Percentiles rank a stretch among this genome's conserved stretches.
Conservation (phyloP, 1,284 basidiomycete species). For the Trichosporon coremiiforme region DNA sequence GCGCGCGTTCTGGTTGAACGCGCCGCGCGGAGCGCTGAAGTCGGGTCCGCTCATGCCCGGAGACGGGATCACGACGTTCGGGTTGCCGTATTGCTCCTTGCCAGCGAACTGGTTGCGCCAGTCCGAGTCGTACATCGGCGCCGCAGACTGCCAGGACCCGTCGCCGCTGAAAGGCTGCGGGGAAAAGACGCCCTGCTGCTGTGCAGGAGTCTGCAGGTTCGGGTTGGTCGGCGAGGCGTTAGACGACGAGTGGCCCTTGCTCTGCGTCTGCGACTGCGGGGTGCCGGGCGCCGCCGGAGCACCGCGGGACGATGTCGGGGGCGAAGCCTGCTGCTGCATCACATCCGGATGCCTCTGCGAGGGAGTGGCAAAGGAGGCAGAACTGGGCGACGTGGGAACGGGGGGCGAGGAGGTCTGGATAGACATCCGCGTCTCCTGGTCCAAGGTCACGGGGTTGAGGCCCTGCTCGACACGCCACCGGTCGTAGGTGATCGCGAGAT, state of each 20-base stretch:
- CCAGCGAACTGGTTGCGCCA: conserved; percentile 15
- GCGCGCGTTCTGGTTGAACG: conserved; percentile 12
- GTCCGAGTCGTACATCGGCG: not conserved
- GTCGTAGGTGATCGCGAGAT: conserved; percentile 43
- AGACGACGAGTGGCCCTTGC: conserved; percentile 23
- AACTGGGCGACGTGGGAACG: conserved; percentile 16
- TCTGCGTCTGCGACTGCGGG: conserved; percentile 15
- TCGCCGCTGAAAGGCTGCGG: conserved; percentile 1
- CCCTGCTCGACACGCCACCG: conserved; percentile 21
- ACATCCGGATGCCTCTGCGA: conserved; percentile 13
- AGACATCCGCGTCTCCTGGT: not conserved
- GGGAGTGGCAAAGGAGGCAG: conserved; percentile 21
- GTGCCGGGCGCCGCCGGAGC: conserved; percentile 21
- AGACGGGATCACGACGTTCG: conserved; percentile 9
- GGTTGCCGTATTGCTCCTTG: conserved; percentile 16
- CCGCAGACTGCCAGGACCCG: not conserved
- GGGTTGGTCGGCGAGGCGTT: conserved; percentile 28
- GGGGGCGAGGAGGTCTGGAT: conserved; percentile 5
- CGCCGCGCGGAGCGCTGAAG: not conserved
- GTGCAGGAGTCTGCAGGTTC: conserved; percentile 28
- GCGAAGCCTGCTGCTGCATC: conserved; percentile 12
- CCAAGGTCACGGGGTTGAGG: conserved; percentile 17
- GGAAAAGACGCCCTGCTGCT: conserved; percentile 24
- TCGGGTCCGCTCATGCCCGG: not conserved
- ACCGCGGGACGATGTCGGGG: conserved; percentile 16